These are phyloP conservation scores for Hypoxylon sp. DNA, from an alignment of 2,329 filamentous ascomycete species.

Conservation along the genomic window DNA sequence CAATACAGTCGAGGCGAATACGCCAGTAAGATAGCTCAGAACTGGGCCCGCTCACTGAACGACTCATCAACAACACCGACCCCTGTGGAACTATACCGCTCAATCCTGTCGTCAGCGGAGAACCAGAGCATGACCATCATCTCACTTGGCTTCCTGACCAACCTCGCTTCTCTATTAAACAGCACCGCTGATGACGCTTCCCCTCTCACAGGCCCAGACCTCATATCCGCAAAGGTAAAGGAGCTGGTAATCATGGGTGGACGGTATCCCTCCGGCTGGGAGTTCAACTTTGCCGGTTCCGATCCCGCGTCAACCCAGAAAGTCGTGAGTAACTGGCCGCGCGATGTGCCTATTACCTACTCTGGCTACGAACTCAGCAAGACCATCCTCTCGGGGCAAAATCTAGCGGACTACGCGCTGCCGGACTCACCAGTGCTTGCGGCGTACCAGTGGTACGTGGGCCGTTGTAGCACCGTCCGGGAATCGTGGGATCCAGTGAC, in stretches of 20 bases:
- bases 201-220: conserved; percentile 57
- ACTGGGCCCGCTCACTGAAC: conserved; percentile 50
- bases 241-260: conserved; percentile 69
- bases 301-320: conserved; percentile 58
- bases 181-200: conserved; percentile 60
- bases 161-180: conserved; percentile 63
- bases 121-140: conserved; percentile 62
- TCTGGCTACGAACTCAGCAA: conserved; percentile 62
- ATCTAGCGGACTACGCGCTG: conserved; percentile 54
- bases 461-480: conserved; percentile 49
- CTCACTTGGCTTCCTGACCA: conserved; percentile 63
- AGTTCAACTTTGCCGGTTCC: conserved; percentile 65
- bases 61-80: conserved; percentile 33
- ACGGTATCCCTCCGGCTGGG: conserved; percentile 61
- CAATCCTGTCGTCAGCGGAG: conserved; percentile 57
- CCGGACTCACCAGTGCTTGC: conserved; percentile 55
- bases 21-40: conserved; percentile 62
- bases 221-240: conserved; percentile 61
- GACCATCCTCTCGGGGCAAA: conserved; percentile 58
- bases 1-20: conserved; percentile 59
- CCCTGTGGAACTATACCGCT: conserved; percentile 63
- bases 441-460: conserved; percentile 61
- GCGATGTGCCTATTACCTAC: conserved; percentile 57
- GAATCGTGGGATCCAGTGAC: conserved; percentile 62
- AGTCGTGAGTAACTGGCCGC: conserved; percentile 63